A percentile compares a stretch with the other conserved stretches of the same genome.
Evolutionary conservation across 192 early-diverging fungal genomes (phyloP).

Genomic region (Pilobolus umbonatus): DNA sequence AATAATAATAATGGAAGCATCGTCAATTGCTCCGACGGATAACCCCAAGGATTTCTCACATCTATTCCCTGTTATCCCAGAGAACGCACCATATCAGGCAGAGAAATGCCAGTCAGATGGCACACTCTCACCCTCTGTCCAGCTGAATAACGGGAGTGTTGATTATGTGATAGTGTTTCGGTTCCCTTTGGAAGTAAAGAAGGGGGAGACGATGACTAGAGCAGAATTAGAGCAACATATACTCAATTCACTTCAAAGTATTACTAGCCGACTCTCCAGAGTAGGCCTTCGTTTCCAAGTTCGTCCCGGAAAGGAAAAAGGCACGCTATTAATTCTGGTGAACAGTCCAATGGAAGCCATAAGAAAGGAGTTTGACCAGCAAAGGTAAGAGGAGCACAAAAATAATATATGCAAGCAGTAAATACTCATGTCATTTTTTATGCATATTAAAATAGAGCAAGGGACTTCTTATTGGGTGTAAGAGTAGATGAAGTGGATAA

Average conservation of each 20-base stretch:
- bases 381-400: background rate
- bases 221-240: conserved; percentile 31
- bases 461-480: conserved; percentile 73
- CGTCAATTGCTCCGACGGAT: too few relatives aligned
- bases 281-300: conserved; percentile 65
- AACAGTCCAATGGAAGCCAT: conserved; percentile 47
- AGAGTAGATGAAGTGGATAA: conserved; percentile 30
- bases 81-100: too few relatives aligned
- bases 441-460: conserved; percentile 38
- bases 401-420: background rate
- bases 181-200: background rate
- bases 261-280: conserved; percentile 48
- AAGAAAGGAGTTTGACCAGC: background rate
- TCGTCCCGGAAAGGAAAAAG: conserved; percentile 41
- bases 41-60: too few relatives aligned
- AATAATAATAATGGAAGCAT: too few relatives aligned
- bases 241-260: conserved; percentile 42
- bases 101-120: background rate
- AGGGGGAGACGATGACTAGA: background rate
- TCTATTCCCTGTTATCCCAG: too few relatives aligned
- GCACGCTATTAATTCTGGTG: conserved; percentile 63
- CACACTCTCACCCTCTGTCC: background rate
- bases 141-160: background rate
- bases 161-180: conserved; percentile 13
- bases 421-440: background rate